Percentiles rank a stretch among this genome's conserved stretches.
Evolutionary conservation across 495 filamentous ascomycete species (phyloP).

Genomic region (Trichoderma gamsii): DNA sequence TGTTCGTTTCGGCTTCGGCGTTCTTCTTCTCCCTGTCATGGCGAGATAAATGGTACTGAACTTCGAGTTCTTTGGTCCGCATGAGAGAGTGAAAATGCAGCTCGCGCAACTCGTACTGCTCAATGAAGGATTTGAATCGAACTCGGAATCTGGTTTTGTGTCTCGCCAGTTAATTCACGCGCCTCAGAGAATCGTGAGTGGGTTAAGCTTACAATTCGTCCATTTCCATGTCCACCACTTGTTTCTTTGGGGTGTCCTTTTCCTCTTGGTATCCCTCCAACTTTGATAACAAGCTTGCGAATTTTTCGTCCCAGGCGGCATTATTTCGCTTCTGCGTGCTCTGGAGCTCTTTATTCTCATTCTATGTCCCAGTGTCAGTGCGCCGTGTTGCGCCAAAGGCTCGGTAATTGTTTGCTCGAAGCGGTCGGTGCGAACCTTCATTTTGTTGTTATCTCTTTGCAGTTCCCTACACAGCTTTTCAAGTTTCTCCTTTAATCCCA

Average conservation of each 20-base stretch:
- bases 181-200: not conserved
- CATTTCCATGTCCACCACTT: conserved; percentile 69
- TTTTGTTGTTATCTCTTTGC: conserved; percentile 91
- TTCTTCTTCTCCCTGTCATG: conserved; percentile 83
- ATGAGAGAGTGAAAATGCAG: conserved; percentile 83
- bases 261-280: conserved; percentile 75
- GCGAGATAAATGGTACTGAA: conserved; percentile 79
- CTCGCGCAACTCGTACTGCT: conserved; percentile 93
- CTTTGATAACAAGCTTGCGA: conserved; percentile 65
- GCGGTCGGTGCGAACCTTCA: conserved; percentile 60
- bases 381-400: not conserved
- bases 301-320: conserved; percentile 75
- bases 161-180: conserved; percentile 23
- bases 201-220: conserved; percentile 69
- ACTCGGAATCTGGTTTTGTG: conserved; percentile 61
- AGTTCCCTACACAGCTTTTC: conserved; percentile 91
- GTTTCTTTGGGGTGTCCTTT: conserved; percentile 67
- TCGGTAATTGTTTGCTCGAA: not conserved
- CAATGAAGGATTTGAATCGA: conserved; percentile 87
- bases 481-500: conserved; percentile 83
- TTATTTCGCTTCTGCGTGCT: conserved; percentile 78
- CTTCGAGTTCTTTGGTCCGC: conserved; percentile 92
- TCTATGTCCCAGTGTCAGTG: conserved; percentile 44
- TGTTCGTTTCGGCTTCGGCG: conserved; percentile 70
- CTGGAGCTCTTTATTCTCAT: conserved; percentile 81